These are phyloP conservation scores for Mercurialis annua DNA, from an alignment of 345 rosid genomes.

Conservation along the genomic window DNA sequence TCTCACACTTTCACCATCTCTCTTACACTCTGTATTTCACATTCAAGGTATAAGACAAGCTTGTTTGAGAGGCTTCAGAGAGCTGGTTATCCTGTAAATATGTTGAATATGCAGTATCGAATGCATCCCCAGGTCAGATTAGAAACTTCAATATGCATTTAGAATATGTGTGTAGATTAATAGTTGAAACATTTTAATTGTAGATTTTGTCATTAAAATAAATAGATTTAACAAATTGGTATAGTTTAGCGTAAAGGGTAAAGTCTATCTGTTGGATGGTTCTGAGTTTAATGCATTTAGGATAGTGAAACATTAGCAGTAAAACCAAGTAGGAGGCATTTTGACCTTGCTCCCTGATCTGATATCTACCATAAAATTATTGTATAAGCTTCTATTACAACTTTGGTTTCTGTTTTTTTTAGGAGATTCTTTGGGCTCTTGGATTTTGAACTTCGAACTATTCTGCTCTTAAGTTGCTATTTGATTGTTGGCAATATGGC, in stretches of 20 bases:
- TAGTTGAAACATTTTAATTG: background rate
- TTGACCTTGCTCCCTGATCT: background rate
- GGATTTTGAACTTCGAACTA: background rate
- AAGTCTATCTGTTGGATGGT: background rate
- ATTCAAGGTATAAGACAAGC: conserved; percentile 80
- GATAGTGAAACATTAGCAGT: background rate
- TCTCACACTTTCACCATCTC: conserved; percentile 5
- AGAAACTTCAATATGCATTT: background rate
- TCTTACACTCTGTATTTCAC: conserved; percentile 6
- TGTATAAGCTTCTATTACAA: background rate
- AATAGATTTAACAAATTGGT: background rate
- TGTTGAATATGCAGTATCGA: conserved; percentile 91
- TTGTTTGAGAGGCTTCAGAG: conserved; percentile 92
- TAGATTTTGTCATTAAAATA: background rate
- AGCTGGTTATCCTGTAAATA: conserved; percentile 91
- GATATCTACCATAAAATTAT: background rate
- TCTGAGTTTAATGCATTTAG: background rate
- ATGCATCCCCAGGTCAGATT: conserved; percentile 93
- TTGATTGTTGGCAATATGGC: background rate
- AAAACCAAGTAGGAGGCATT: background rate
- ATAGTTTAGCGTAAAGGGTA: background rate
- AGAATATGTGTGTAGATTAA: background rate
- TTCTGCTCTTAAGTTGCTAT: background rate
- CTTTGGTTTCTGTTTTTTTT: background rate
- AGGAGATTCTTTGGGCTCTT: background rate